Base-by-base conservation (phyloP, 805 yeast genomes). In the Saturnispora bothae region DNA sequence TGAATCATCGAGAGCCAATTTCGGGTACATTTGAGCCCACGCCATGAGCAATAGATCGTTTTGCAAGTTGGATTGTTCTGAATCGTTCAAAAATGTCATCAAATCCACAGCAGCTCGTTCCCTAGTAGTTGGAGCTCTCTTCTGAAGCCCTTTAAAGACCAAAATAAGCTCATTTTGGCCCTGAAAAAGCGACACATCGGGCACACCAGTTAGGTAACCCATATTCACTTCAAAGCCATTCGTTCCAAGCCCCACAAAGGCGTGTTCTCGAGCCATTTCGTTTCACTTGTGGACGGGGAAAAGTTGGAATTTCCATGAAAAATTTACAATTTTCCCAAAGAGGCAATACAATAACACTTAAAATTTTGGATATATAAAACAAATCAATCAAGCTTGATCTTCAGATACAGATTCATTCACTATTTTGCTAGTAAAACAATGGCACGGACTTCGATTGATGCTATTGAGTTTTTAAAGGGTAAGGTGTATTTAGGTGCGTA, bases 401-500 rank as follows among this genome's bases (percentile, higher is more conserved):
- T n/a, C n/a, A n/a, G n/a, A n/a, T n/a, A n/a, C n/a, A n/a, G n/a
- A n/a, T n/a, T n/a, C n/a, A n/a, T n/a, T n/a, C n/a, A n/a, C n/a
- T n/a, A n/a, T n/a, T n/a, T n/a, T n/a, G n/a, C n/a, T n/a, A n/a
- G n/a, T 22, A 29, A 25, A n/a, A 25, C 18, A 12, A 30, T 36
- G 34, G 27, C 10, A 15, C 17, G n/a, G 12, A 10, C 29, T n/a
- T 22, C 34, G 20, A 40, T 49, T 17, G 55, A 55, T 29, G 63
- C 65, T 14, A 61, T 61, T 18, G 66, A 61, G 39, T 61, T 61
- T 34, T 45, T 60, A n/a, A 57, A 52, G 53, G 74, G 72, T 43
- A 76, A 94, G 41, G 82, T 89, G 22, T 92, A 92, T 53, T 73
- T 89, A 8, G 96, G 95, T 4, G 94, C 95, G 4, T 88, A 76